phyloP scores from a whole-genome alignment of 345 rosid genomes.

The Eucalyptus paniculata region DNA sequence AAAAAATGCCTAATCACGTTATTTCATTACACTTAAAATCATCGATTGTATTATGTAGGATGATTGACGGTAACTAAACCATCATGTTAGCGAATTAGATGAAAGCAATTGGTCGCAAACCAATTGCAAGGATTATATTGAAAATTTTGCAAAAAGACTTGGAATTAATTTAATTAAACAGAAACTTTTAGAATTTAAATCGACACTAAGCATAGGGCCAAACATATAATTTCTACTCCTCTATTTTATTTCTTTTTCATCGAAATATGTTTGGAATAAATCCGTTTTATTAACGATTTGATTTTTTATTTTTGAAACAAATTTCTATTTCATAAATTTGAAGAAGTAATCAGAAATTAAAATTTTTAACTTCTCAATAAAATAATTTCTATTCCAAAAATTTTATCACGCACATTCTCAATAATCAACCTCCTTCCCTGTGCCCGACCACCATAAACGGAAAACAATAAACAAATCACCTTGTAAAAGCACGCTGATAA shows the following conservation, averaged over 20 bases:
- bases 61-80: accelerated
- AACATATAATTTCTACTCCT: neutral
- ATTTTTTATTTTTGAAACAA: too few relatives aligned
- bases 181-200: neutral
- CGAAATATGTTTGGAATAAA: too few relatives aligned
- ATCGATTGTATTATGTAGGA: neutral
- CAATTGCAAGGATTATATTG: neutral
- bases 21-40: neutral
- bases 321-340: too few relatives aligned
- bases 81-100: neutral
- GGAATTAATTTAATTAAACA: neutral
- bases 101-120: accelerated
- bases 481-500: neutral
- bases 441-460: neutral
- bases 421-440: neutral
- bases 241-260: too few relatives aligned
- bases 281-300: too few relatives aligned
- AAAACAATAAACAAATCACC: neutral
- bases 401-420: neutral
- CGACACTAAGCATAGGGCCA: neutral
- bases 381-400: accelerated
- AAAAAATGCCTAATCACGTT: neutral
- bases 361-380: too few relatives aligned
- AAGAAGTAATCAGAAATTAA: too few relatives aligned
- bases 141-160: neutral